These are phyloP conservation scores for Lodderomyces orthopsilosis DNA, from an alignment of 1,139 yeast genomes.

Conservation along the genomic window DNA sequence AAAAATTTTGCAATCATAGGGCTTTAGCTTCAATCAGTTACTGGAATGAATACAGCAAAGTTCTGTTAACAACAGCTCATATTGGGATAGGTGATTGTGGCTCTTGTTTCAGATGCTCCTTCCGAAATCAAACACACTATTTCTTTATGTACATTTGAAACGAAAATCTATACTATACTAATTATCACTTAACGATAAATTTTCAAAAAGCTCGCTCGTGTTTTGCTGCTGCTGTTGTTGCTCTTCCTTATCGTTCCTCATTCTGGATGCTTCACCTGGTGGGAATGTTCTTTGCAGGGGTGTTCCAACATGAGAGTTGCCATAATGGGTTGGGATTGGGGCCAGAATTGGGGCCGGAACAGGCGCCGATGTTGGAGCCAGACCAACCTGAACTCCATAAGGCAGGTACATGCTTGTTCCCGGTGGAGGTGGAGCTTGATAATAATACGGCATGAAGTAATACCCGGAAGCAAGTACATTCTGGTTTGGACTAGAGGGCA, in stretches of 20 bases:
- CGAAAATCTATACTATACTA: not conserved
- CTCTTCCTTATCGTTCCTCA: not conserved
- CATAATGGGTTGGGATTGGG: too few relatives aligned
- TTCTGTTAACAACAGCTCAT: too few relatives aligned
- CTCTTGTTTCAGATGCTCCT: too few relatives aligned
- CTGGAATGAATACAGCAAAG: too few relatives aligned
- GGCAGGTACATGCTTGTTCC: not conserved
- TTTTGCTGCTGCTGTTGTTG: not conserved
- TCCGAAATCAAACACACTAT: too few relatives aligned
- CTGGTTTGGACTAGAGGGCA: not conserved
- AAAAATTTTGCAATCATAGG: too few relatives aligned
- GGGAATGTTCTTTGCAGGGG: too few relatives aligned
- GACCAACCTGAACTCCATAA: not conserved
- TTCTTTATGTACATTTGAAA: not conserved
- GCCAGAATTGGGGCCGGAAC: not conserved
- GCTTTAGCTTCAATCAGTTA: too few relatives aligned
- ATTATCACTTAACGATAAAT: not conserved
- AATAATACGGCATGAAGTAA: constrained; percentile 3
- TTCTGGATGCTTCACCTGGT: too few relatives aligned
- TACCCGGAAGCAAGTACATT: constrained; percentile 3
- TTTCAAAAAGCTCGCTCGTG: constrained; percentile 2
- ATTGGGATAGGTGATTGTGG: too few relatives aligned
- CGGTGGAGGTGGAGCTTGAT: not conserved
- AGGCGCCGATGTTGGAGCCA: not conserved
- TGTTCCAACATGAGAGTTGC: not conserved